Evolutionary conservation across 768 basidiomycete species (phyloP).

Genomic region (Tephrocybe rancida): DNA sequence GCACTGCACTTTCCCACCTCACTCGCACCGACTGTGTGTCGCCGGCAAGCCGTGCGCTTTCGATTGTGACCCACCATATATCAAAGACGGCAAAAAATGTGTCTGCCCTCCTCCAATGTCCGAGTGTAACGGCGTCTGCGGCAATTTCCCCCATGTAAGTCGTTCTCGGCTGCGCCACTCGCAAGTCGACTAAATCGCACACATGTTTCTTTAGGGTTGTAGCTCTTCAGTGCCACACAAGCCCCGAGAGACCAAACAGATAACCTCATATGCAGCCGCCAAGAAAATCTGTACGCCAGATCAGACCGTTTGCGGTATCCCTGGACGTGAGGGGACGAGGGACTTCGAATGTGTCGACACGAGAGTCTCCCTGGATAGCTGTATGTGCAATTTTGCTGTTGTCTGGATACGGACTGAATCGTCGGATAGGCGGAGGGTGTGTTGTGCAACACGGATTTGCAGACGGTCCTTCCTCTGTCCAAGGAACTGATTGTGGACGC

Average conservation of each 20-base stretch:
- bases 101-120: constrained; percentile 35
- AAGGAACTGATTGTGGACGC: constrained; percentile 31
- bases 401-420: not conserved
- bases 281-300: constrained; percentile 26
- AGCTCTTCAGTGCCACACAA: constrained; percentile 35
- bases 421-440: constrained; percentile 42
- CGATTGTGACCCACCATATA: constrained; percentile 18
- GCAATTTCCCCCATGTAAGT: constrained; percentile 31
- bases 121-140: constrained; percentile 45
- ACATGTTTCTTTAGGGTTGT: constrained; percentile 35
- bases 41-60: constrained; percentile 15
- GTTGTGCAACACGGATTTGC: constrained; percentile 34
- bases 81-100: constrained; percentile 26
- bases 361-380: constrained; percentile 35
- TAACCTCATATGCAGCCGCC: constrained; percentile 32
- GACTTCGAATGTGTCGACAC: constrained; percentile 44
- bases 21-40: constrained; percentile 16
- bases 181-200: not conserved
- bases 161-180: constrained; percentile 3
- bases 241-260: constrained; percentile 12
- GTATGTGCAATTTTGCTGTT: constrained; percentile 25
- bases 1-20: constrained; percentile 16
- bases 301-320: constrained; percentile 40
- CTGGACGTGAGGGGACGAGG: constrained; percentile 26
- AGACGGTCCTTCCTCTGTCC: constrained; percentile 12